Conservation (phyloP, 805 yeast species). For the Cyberlindnera meyerae region DNA sequence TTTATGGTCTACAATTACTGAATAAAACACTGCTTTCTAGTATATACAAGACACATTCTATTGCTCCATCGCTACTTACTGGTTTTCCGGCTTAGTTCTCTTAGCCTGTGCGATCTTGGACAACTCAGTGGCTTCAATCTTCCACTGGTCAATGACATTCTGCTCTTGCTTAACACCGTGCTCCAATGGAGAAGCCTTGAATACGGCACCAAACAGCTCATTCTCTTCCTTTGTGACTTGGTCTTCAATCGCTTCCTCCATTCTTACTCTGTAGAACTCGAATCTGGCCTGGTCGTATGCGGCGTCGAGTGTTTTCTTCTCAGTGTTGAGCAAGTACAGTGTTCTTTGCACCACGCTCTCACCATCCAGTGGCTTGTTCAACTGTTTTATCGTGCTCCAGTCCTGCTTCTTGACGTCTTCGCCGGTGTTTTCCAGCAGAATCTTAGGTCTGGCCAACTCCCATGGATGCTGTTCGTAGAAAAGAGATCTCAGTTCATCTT, state of each 20-base stretch:
- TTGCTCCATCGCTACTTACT: no score
- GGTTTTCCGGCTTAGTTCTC: conserved; percentile 12
- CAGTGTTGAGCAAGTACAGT: conserved; percentile 42
- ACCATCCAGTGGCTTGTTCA: conserved; percentile 75
- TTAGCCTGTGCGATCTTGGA: conserved; percentile 33
- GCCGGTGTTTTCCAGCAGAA: conserved; percentile 71
- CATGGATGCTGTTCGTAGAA: conserved; percentile 96
- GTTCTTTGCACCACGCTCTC: conserved; percentile 82
- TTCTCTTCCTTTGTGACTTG: conserved; percentile 78
- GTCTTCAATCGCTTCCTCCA: conserved; percentile 73
- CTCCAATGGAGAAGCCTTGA: conserved; percentile 55
- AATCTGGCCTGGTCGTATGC: conserved; percentile 85
- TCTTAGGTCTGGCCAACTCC: conserved; percentile 91
- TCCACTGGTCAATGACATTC: conserved; percentile 67
- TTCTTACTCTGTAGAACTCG: conserved; percentile 83
- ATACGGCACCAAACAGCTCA: conserved; percentile 77
- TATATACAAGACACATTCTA: no score
- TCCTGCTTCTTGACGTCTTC: conserved; percentile 49
- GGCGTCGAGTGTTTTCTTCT: conserved; percentile 34
- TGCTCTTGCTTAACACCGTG: conserved; percentile 71
- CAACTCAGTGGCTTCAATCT: conserved; percentile 57
- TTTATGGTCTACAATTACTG: neutral
- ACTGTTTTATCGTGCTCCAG: conserved; percentile 78
- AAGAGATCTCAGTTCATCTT: conserved; percentile 76
- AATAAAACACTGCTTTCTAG: no score